Conservation (phyloP, 768 basidiomycete species). For the Galerina sulciceps region DNA sequence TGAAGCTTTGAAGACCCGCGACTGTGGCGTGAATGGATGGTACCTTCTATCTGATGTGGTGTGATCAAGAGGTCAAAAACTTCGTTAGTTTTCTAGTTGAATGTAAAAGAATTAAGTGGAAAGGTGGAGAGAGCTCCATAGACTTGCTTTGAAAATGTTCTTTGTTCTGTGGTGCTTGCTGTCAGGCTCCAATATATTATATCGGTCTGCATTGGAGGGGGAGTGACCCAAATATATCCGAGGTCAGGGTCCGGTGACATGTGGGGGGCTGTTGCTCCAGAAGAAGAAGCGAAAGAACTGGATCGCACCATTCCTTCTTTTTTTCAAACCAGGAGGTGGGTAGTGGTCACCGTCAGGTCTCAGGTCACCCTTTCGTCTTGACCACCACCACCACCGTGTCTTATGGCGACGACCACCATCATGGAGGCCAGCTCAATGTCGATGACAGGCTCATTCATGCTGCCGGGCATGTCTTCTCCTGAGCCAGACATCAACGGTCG, state of each 20-base stretch:
- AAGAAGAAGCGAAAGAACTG: not conserved
- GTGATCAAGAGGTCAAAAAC: too few relatives aligned
- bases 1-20: too few relatives aligned
- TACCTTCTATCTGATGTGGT: too few relatives aligned
- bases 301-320: constrained; percentile 19
- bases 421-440: constrained; percentile 11
- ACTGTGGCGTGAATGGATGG: too few relatives aligned
- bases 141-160: not conserved
- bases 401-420: constrained; percentile 10
- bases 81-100: too few relatives aligned
- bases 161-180: too few relatives aligned
- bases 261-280: not conserved
- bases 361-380: not conserved
- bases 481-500: constrained; percentile 22
- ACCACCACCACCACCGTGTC: constrained; percentile 8
- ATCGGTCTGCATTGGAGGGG: not conserved
- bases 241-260: constrained; percentile 8
- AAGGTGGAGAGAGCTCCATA: too few relatives aligned
- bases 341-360: not conserved
- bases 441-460: constrained; percentile 17
- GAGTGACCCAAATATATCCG: not conserved
- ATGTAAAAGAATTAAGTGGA: too few relatives aligned
- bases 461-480: constrained; percentile 22
- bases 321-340: not conserved
- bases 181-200: too few relatives aligned